Evolutionary conservation across 306 rosid species (phyloP), one percentile per base, ranked within the genome.

Genomic region (Gastrolobium bilobum): DNA sequence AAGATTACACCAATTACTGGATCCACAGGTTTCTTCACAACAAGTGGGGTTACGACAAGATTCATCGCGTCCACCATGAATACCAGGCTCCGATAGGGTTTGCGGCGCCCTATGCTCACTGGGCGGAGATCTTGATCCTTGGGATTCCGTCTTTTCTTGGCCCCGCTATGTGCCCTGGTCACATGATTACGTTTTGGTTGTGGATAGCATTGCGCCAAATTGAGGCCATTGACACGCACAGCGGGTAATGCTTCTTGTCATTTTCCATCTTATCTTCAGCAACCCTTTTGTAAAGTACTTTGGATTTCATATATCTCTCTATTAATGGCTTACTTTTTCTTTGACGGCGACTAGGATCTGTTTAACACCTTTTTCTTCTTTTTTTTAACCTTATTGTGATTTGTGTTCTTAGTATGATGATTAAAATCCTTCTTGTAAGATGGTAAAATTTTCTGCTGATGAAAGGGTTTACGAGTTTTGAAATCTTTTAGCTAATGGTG

Each of bases 111-210:
- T 91, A 95, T 42, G 99, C 98, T 0, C 99, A 95, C 63, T 95
- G 99, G 99, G 96, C 91, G 0, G 99, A 95, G 93, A 39, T 95
- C 79, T 82, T 95, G 84, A 90, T 95, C 59, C 94, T 95, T 2
- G 99, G 99, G 6, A 90, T 95, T 79, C 98, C 99, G 3, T 91
- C 99, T 29, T 95, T 95, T 80, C 94, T 95, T 2, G 99, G 99
- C 5, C 99, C 99, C 0, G 97, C 99, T 4, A 81, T 95, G 75
- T 93, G 63, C 67, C 99, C 99, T 54, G 98, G 99, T 15, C 99
- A 95, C 83, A 90, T 95, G 84, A 77, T 93, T 64, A 93, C 99
- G 2, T 90, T 95, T 82, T 95, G 99, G 99, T 47, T 88, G 50
- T 95, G 99, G 99, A 90, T 95, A 7, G 93, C 93, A 14, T 69